Evolutionary conservation across 768 basidiomycete species (phyloP), one percentile per base, ranked within the genome.

Genomic region (Xerocomus spinulosus): DNA sequence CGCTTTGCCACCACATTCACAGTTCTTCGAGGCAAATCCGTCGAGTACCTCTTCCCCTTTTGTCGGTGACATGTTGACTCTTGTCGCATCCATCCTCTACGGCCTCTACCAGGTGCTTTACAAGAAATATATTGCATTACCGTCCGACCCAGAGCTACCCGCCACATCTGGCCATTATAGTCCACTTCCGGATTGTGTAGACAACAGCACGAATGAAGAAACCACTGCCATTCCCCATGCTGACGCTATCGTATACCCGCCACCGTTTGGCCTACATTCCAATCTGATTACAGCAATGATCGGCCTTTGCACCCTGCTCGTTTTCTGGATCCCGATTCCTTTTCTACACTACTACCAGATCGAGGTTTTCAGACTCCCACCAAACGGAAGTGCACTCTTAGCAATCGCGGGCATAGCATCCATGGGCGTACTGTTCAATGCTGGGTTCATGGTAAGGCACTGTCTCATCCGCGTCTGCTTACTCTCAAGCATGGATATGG

Each of bases 81-180:
- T 92, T 25, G 50, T 78, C 14, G 87, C 86, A 6, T 85, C 89
- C 4, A 57, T 92, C 48, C 68, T 74, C 13, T 91, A 86, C 61
- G 87, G 82, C 13, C 67, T 87, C 6, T 91, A 91, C 56, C 88
- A 91, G 71, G 89, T 92, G 37, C 61, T 89, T 34, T 92, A 92
- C 78, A 92, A 90, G 71, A 79, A 75, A 62, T 81, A 87, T 56
- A 81, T 79, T 10, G 83, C 87, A 6, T 69, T 89, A 14, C 80
- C 85, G 4, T 78, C 74, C n/a, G 82, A 83, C 53, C 76, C 79
- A 2, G 81, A 83, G 49, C 62, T 70, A 17, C 62, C 69, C 3
- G 54, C 71, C 4, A 73, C 76, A 26, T 49, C 53, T 12, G 55
- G 49, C 29, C 54, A 64, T 14, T 84, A 85, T 61, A 70, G 70